A percentile compares a stretch with the other conserved stretches of the same genome.
Evolutionary conservation across 2,329 filamentous ascomycete genomes (phyloP).

Genomic region (Trichoderma arundinaceum): DNA sequence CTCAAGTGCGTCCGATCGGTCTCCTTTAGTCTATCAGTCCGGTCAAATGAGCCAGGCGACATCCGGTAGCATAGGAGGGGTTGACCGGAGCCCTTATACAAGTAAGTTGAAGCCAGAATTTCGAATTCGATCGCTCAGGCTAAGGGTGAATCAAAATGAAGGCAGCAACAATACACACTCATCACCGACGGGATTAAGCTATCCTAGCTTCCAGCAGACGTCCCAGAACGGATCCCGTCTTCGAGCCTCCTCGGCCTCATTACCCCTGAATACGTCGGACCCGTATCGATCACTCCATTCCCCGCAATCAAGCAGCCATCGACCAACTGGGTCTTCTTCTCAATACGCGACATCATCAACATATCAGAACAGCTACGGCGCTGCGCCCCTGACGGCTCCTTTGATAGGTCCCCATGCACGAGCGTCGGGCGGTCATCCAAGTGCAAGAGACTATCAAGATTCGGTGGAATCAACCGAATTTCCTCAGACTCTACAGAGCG

Average conservation of each 20-base stretch:
- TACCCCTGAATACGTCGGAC: conserved; percentile 52
- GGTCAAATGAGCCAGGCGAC: conserved; percentile 48
- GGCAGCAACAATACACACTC: conserved; percentile 49
- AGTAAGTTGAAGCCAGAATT: conserved; percentile 47
- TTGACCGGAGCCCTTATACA: conserved; percentile 59
- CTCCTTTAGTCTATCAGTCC: conserved; percentile 57
- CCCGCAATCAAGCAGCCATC: conserved; percentile 17
- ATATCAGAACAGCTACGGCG: conserved; percentile 58
- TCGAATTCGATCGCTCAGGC: not conserved
- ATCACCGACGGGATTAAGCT: conserved; percentile 57
- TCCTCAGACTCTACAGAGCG: conserved; percentile 50
- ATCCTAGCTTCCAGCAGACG: conserved; percentile 50
- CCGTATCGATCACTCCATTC: conserved; percentile 48
- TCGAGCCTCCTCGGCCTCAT: conserved; percentile 55
- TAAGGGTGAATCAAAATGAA: not conserved
- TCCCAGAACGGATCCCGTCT: conserved; percentile 54
- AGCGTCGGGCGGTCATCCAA: conserved; percentile 39
- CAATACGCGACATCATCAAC: conserved; percentile 50
- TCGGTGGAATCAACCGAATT: conserved; percentile 60
- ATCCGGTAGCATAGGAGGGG: conserved; percentile 50
- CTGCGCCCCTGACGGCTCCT: conserved; percentile 60
- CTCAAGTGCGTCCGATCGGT: conserved; percentile 54
- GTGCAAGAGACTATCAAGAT: conserved; percentile 55
- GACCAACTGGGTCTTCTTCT: conserved; percentile 43
- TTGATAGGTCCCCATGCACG: conserved; percentile 44